phyloP scores from a whole-genome alignment of 75 land plant species.

The Adiantum capillusveneris region DNA sequence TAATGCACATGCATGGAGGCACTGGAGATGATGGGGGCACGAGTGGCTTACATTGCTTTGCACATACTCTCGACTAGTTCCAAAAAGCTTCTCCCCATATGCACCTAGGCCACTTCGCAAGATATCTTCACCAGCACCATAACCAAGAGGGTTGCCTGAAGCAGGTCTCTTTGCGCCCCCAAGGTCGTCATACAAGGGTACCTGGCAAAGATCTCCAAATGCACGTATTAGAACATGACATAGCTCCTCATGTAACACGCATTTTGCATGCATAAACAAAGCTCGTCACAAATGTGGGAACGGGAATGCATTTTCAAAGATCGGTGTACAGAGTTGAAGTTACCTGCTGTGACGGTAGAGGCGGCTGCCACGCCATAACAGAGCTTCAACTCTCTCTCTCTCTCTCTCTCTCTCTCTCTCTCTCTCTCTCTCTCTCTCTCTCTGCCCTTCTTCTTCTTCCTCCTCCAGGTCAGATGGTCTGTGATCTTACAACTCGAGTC shows the following conservation, averaged over 20 bases:
- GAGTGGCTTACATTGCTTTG: slow-evolving; percentile 68
- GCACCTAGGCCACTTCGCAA: slow-evolving; percentile 52
- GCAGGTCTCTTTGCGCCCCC: neutral
- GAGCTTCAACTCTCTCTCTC: too few species aligned
- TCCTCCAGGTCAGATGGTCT: too few species aligned
- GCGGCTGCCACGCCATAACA: slow-evolving; percentile 3
- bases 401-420: too few species aligned
- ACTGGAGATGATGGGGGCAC: too few species aligned
- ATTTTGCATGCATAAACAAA: neutral
- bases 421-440: too few species aligned
- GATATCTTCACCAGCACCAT: slow-evolving; percentile 58
- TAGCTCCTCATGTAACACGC: neutral
- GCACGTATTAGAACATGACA: neutral
- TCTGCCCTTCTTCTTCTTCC: too few species aligned
- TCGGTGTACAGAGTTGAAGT: neutral
- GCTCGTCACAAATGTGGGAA: too few species aligned
- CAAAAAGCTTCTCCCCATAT: slow-evolving; percentile 63
- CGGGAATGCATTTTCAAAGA: too few species aligned
- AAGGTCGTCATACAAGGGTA: slow-evolving; percentile 3
- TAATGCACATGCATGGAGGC: too few species aligned
- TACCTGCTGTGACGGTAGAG: neutral
- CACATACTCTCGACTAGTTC: slow-evolving; percentile 69
- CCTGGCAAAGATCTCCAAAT: neutral
- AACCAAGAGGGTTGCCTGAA: slow-evolving; percentile 6
- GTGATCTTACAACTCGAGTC: too few species aligned